A percentile compares a stretch with the other conserved stretches of the same genome.
These are phyloP conservation scores for Trametes maxima DNA, from an alignment of 768 basidiomycete genomes.

Conservation along the genomic window DNA sequence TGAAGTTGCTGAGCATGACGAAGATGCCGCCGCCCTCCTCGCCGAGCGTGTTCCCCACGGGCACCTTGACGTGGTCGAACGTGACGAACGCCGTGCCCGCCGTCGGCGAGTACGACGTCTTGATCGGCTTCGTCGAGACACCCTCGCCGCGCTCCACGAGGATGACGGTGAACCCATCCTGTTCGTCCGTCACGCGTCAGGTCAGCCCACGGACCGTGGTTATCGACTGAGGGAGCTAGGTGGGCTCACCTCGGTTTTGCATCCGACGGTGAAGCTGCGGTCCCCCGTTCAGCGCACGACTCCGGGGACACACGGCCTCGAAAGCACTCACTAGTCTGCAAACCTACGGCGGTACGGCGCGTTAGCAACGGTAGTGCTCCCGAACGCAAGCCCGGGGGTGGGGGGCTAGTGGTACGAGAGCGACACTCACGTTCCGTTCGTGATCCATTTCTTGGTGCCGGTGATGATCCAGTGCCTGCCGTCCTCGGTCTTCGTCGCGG, in stretches of 20 bases:
- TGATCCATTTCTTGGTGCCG: conserved; percentile 88
- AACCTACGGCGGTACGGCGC: conserved; percentile 28
- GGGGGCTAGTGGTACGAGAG: not conserved
- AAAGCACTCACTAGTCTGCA: conserved; percentile 42
- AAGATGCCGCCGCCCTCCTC: conserved; percentile 74
- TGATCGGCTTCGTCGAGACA: conserved; percentile 82
- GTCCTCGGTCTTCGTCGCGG: conserved; percentile 78
- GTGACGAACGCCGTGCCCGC: conserved; percentile 87
- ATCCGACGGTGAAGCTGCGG: conserved; percentile 67
- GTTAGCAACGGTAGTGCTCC: not conserved
- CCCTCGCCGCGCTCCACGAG: conserved; percentile 84
- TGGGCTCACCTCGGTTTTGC: conserved; percentile 54
- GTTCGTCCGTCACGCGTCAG: not conserved
- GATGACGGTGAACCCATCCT: conserved; percentile 77
- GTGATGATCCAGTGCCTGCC: conserved; percentile 86
- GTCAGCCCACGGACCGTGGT: conserved; percentile 35
- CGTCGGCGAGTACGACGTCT: conserved; percentile 82
- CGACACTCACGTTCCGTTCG: conserved; percentile 61
- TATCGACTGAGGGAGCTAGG: not conserved
- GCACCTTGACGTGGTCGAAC: conserved; percentile 84
- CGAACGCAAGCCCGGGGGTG: not conserved
- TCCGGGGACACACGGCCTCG: not conserved
- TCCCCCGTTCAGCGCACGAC: not conserved
- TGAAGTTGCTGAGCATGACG: conserved; percentile 77
- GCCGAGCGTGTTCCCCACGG: conserved; percentile 85